Percentiles rank a stretch among this genome's conserved stretches.
Conservation (phyloP, 1,284 basidiomycete species). For the Austroboletus niveus region DNA sequence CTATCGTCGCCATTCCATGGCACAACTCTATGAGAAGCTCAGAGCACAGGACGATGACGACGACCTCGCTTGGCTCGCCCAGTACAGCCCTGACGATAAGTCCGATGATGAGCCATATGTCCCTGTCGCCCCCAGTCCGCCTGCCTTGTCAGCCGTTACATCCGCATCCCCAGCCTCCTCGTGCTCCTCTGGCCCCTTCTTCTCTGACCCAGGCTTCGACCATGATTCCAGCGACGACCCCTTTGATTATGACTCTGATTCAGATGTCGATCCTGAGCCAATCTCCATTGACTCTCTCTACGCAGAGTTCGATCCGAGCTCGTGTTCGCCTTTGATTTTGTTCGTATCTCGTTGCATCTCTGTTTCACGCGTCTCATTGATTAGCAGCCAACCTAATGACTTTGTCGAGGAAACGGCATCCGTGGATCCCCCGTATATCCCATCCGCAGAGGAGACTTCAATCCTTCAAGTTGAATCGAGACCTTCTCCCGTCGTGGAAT, state of each 20-base stretch:
- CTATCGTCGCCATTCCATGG: conserved; percentile 36
- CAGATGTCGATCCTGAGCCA: conserved; percentile 24
- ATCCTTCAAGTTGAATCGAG: conserved; percentile 1
- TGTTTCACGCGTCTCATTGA: conserved; percentile 15
- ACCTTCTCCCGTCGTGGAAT: background rate
- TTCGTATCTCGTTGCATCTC: conserved; percentile 12
- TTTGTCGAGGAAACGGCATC: background rate
- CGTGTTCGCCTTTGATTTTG: conserved; percentile 23
- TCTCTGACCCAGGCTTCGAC: conserved; percentile 20
- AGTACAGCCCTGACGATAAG: conserved; percentile 35
- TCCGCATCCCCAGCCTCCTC: conserved; percentile 24
- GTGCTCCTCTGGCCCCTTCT: conserved; percentile 19
- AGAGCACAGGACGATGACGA: conserved; percentile 35
- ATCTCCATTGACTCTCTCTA: conserved; percentile 16
- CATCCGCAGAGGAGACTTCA: conserved; percentile 7
- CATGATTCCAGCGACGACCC: conserved; percentile 26
- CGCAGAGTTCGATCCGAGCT: conserved; percentile 9
- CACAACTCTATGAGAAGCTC: conserved; percentile 34
- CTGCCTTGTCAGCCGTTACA: conserved; percentile 29
- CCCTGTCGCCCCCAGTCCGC: conserved; percentile 19
- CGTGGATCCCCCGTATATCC: conserved; percentile 14
- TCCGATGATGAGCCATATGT: conserved; percentile 27
- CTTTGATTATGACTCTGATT: conserved; percentile 29
- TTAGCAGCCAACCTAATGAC: conserved; percentile 20
- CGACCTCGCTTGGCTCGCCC: conserved; percentile 34